phyloP scores from a whole-genome alignment of 805 yeast species.

The Wickerhamiella domercqiae region DNA sequence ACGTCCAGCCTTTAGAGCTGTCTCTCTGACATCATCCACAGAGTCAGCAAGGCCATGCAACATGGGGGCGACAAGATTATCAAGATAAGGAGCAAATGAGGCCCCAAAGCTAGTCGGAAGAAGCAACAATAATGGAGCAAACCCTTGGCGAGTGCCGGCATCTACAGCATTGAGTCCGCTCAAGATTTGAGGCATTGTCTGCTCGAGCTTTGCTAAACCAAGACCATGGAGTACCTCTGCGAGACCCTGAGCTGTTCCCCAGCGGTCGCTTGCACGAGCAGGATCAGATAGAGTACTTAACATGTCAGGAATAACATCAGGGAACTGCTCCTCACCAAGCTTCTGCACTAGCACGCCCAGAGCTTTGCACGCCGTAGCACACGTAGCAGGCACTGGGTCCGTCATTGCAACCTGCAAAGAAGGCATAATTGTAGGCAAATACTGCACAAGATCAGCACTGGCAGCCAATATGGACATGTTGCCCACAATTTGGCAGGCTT shows the following conservation, averaged over 20 bases:
- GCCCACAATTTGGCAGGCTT: slow-evolving; percentile 96
- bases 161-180: slow-evolving; percentile 53
- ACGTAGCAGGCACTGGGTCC: slow-evolving; percentile 92
- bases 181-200: slow-evolving; percentile 66
- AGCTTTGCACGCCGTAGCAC: slow-evolving; percentile 96
- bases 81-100: slow-evolving; percentile 73
- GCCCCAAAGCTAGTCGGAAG: slow-evolving; percentile 86
- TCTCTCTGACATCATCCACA: slow-evolving; percentile 75
- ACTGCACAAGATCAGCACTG: slow-evolving; percentile 69
- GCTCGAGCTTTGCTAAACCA: slow-evolving; percentile 78
- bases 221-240: slow-evolving; percentile 88
- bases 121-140: slow-evolving; percentile 74
- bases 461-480: slow-evolving; percentile 96
- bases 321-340: slow-evolving; percentile 91
- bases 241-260: slow-evolving; percentile 94
- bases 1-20: slow-evolving; percentile 84
- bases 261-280: slow-evolving; percentile 68
- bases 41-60: slow-evolving; percentile 80
- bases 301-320: slow-evolving; percentile 71
- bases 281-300: slow-evolving; percentile 65
- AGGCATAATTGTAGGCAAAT: slow-evolving; percentile 56
- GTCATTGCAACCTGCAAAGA: slow-evolving; percentile 92
- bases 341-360: slow-evolving; percentile 91
- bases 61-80: slow-evolving; percentile 79
- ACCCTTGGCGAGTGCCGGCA: slow-evolving; percentile 73